Base-by-base conservation (phyloP, 2,329 filamentous ascomycete species). In the Ciborinia camelliae region DNA sequence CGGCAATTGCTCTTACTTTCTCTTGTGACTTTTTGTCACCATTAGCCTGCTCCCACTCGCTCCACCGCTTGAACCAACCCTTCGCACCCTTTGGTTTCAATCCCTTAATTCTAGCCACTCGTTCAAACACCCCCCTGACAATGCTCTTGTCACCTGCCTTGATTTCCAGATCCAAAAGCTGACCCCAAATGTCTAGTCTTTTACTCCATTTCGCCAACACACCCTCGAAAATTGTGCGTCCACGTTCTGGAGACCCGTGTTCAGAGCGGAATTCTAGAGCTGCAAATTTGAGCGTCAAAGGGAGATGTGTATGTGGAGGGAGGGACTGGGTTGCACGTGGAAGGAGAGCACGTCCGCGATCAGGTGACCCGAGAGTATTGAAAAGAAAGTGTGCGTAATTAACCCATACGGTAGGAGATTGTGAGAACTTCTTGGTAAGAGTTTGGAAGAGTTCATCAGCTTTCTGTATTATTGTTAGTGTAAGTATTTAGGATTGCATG, bases 351-450 rank as follows among this genome's bases (percentile, higher is more conserved):
- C 92, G 89, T 4, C 88, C 90, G 9, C 88, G 86, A n/a, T 89
- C 88, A 0, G 92, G 85, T 14, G 89, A 83, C 65, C 84, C 81
- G 66, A 86, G 79, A 0, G 86, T 90, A 66, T 89, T 87, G 79
- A 97, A 90, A 64, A 99, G 83, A 83, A 97, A 98, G 73, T 90
- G 90, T 30, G 93, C 94, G 78, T 97, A 98, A 81, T 98, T 97
- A 77, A 90, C 83, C 91, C 93, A 99, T 70, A 97, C 87, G 62
- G 88, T 85, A 12, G 91, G 88, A 7, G 88, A 86, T 69, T 88
- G 87, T 68, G 90, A 89, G 66, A 92, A 93, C 79, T 96, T 97
- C 81, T 95, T 96, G 72, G 91, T 81, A 78, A 96, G 91, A 48
- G 83, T 80, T 76, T 95, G 90, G 80, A 97, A 98, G 71, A 98